phyloP scores from a whole-genome alignment of 257 asterid genomes.

The Lantana camara region DNA sequence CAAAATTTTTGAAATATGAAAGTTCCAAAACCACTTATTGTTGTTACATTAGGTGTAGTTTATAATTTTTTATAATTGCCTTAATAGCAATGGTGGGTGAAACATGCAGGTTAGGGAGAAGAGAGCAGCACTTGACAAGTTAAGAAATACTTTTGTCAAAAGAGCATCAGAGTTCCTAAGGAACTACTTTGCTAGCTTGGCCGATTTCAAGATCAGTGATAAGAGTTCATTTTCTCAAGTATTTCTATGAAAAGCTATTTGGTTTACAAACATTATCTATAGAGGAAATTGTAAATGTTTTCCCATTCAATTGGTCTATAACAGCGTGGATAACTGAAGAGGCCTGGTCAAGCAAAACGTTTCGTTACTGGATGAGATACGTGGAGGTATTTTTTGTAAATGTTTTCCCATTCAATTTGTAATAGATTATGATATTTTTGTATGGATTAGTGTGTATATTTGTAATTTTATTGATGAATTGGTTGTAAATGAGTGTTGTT shows the following conservation, averaged over 20 bases:
- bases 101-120: conserved; percentile 82
- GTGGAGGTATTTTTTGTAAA: too few species aligned
- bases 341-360: conserved; percentile 99
- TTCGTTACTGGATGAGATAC: too few species aligned
- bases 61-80: conserved; percentile 21
- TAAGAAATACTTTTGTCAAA: conserved; percentile 77
- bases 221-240: conserved; percentile 99
- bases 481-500: too few species aligned
- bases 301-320: conserved; percentile 33
- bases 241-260: conserved; percentile 23
- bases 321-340: conserved; percentile 97
- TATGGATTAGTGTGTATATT: too few species aligned
- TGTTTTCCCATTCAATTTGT: too few species aligned
- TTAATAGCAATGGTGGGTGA: conserved; percentile 27
- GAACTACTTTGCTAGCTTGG: conserved; percentile 90
- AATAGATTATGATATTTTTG: too few species aligned
- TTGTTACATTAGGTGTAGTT: neutral
- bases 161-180: conserved; percentile 96
- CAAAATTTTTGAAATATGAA: conserved; percentile 34
- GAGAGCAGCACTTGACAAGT: conserved; percentile 87
- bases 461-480: too few species aligned
- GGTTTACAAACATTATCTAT: conserved; percentile 11
- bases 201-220: conserved; percentile 98
- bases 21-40: conserved; percentile 31
- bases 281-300: conserved; percentile 8